Conservation (phyloP, 257 asterid species). For the Penstemon eatonii region DNA sequence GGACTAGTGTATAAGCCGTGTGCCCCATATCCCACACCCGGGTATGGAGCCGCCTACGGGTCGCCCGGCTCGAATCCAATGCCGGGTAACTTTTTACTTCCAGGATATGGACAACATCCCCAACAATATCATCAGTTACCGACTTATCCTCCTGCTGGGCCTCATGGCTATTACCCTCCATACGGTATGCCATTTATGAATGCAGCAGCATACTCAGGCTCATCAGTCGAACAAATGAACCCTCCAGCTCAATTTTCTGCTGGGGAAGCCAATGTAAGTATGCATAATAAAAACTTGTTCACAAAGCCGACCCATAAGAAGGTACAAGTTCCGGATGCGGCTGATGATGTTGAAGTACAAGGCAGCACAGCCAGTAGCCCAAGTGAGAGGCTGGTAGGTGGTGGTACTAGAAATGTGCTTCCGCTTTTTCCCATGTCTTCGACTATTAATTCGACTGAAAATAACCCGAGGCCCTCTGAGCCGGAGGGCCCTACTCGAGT, state of each 20-base stretch:
- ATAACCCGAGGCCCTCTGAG: neutral
- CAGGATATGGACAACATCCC: conserved; percentile 19
- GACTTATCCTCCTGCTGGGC: conserved; percentile 21
- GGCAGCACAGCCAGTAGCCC: conserved; percentile 68
- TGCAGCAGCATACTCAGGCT: conserved; percentile 36
- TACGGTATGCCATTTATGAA: conserved; percentile 51
- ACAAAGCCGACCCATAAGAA: conserved; percentile 22
- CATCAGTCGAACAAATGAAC: conserved; percentile 48
- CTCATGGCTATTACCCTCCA: conserved; percentile 13
- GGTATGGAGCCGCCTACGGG: conserved; percentile 35
- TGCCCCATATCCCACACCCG: conserved; percentile 55
- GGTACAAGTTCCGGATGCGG: conserved; percentile 21
- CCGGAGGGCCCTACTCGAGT: conserved; percentile 31
- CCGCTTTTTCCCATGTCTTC: conserved; percentile 56
- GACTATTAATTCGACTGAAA: conserved; percentile 8
- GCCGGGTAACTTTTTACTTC: conserved; percentile 42
- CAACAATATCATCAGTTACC: conserved; percentile 31
- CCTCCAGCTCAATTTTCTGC: conserved; percentile 5
- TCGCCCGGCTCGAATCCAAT: conserved; percentile 38
- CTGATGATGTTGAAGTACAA: conserved; percentile 54
- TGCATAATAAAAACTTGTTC: no score
- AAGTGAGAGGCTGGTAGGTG: conserved; percentile 31
- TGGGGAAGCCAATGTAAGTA: no score
- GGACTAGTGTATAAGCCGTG: conserved; percentile 77
- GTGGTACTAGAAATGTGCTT: conserved; percentile 33